phyloP scores from a whole-genome alignment of 768 basidiomycete species.

The Suillus tomentosus region DNA sequence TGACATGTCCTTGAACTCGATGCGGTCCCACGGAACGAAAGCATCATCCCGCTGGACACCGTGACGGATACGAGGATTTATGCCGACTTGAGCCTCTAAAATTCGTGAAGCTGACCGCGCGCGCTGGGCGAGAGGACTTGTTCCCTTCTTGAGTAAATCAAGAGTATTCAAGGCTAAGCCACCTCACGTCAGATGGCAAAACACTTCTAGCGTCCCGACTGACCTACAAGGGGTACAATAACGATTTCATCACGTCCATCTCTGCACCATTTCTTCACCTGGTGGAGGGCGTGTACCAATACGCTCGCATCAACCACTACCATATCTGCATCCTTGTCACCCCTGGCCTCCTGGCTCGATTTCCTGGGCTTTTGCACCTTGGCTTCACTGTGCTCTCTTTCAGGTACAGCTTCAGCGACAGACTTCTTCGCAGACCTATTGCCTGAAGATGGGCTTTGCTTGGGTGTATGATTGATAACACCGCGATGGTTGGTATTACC shows the following conservation, averaged over 20 bases:
- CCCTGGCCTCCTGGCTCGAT: constrained; percentile 28
- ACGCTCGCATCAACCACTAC: constrained; percentile 83
- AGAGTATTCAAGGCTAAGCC: constrained; percentile 81
- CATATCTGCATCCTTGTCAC: constrained; percentile 67
- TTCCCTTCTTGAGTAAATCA: constrained; percentile 91
- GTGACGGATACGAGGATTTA: constrained; percentile 60
- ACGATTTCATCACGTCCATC: constrained; percentile 77
- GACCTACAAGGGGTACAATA: constrained; percentile 88
- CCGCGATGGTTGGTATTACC: constrained; percentile 21
- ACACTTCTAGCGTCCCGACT: constrained; percentile 21
- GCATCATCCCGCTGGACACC: constrained; percentile 78
- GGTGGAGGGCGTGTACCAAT: constrained; percentile 72
- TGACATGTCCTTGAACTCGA: constrained; percentile 49
- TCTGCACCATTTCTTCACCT: constrained; percentile 82
- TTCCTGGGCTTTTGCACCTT: constrained; percentile 23
- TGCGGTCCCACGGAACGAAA: constrained; percentile 79
- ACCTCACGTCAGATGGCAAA: constrained; percentile 14
- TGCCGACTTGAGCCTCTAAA: constrained; percentile 80
- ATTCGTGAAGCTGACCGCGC: constrained; percentile 83
- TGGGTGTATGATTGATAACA: constrained; percentile 18
- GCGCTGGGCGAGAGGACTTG: constrained; percentile 68
- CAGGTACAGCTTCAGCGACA: constrained; percentile 15
- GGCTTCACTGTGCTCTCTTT: constrained; percentile 24
- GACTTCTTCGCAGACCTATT: constrained; percentile 29
- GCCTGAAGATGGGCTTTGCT: constrained; percentile 24